A percentile compares a stretch with the other conserved stretches of the same genome.
Conservation (phyloP, 768 basidiomycete genomes). For the Trametes elegans region DNA sequence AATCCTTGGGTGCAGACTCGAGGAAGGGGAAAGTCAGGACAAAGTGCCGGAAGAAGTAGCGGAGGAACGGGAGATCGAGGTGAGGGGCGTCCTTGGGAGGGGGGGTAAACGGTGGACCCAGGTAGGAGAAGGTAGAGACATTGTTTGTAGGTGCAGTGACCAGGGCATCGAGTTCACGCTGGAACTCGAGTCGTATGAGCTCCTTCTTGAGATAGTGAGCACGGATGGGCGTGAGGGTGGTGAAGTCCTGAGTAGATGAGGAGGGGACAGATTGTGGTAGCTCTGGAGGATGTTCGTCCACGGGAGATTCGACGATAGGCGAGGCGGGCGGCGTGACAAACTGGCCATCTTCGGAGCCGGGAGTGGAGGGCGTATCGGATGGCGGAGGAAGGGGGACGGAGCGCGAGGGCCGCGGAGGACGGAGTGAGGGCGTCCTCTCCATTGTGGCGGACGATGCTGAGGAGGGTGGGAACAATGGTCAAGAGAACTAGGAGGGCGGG, state of each 20-base stretch:
- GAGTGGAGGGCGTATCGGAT: slow-evolving; percentile 4
- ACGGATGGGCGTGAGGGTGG: slow-evolving; percentile 74
- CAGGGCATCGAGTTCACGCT: slow-evolving; percentile 71
- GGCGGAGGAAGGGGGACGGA: slow-evolving; percentile 3
- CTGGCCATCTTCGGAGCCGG: slow-evolving; percentile 11
- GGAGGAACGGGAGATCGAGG: slow-evolving; percentile 82
- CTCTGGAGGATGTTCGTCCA: slow-evolving; percentile 1
- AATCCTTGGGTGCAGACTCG: slow-evolving; percentile 80
- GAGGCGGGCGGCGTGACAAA: slow-evolving; percentile 22
- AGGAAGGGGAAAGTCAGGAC: slow-evolving; percentile 96
- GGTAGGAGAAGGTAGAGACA: slow-evolving; percentile 73
- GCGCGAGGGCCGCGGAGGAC: slow-evolving; percentile 12
- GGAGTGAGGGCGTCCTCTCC: slow-evolving; percentile 14
- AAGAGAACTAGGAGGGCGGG: slow-evolving; percentile 4
- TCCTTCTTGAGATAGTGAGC: slow-evolving; percentile 99
- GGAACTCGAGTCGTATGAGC: slow-evolving; percentile 83
- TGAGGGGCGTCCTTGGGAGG: slow-evolving; percentile 55
- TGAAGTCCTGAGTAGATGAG: neutral
- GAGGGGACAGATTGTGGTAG: neutral
- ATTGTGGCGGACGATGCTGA: slow-evolving; percentile 12
- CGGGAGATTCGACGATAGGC: slow-evolving; percentile 11
- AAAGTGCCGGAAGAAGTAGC: slow-evolving; percentile 89
- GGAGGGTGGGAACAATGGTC: neutral
- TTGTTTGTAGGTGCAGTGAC: slow-evolving; percentile 47
- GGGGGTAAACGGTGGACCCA: slow-evolving; percentile 84